A percentile compares a stretch with the other conserved stretches of the same genome.
Evolutionary conservation across 495 filamentous ascomycete species (phyloP).

Genomic region (Tuber borchii): DNA sequence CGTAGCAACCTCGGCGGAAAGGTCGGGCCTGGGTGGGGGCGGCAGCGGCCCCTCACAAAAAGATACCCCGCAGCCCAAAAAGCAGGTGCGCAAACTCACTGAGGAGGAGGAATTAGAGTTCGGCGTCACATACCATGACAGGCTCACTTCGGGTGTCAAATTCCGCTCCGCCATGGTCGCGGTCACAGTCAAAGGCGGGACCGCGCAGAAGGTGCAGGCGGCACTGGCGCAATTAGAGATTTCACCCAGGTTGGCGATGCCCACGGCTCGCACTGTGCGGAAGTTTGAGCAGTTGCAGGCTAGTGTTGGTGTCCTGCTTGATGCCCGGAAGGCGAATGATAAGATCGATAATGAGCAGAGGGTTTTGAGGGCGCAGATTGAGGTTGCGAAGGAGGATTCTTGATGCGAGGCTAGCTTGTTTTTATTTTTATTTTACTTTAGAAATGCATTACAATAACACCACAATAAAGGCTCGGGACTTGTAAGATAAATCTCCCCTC

Average conservation of each 20-base stretch:
- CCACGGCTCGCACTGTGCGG: conserved; percentile 69
- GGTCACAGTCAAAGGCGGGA: conserved; percentile 38
- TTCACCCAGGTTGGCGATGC: conserved; percentile 71
- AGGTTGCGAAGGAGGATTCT: conserved; percentile 52
- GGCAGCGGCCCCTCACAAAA: conserved; percentile 43
- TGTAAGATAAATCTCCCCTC: background rate
- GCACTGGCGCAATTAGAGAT: conserved; percentile 73
- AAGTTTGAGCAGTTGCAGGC: conserved; percentile 74
- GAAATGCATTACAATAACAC: too few species aligned
- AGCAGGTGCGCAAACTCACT: conserved; percentile 59
- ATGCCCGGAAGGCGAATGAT: conserved; percentile 74
- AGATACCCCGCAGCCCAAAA: conserved; percentile 53
- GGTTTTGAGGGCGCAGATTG: conserved; percentile 59
- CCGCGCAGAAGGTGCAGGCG: conserved; percentile 40
- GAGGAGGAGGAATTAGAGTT: conserved; percentile 68
- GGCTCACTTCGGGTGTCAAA: conserved; percentile 53
- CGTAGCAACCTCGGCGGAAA: conserved; percentile 27
- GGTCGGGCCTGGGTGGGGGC: background rate
- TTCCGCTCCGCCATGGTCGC: conserved; percentile 38
- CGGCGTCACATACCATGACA: conserved; percentile 80
- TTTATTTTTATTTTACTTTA: background rate
- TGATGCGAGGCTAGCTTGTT: conserved; percentile 1
- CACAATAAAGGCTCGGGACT: background rate
- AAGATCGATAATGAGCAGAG: conserved; percentile 79
- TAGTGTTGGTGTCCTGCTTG: conserved; percentile 67